Percentiles rank a stretch among this genome's conserved stretches.
Evolutionary conservation across 768 basidiomycete genomes (phyloP).

Genomic region (Clitopilus hobsonii): DNA sequence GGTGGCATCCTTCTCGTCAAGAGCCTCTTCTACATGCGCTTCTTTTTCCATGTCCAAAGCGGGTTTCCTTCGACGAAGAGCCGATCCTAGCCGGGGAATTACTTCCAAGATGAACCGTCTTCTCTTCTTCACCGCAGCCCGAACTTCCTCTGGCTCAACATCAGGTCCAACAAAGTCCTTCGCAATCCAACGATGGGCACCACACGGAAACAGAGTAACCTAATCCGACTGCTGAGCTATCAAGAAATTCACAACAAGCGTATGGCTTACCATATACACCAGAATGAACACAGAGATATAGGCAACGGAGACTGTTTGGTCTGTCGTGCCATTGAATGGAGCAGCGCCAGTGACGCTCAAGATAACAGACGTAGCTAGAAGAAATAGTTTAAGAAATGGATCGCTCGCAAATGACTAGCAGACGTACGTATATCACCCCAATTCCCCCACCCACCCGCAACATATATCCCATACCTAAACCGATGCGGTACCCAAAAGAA

Average conservation of each 20-base stretch:
- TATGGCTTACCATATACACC: slow-evolving; percentile 48
- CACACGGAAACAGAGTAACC: slow-evolving; percentile 64
- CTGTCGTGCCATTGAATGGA: slow-evolving; percentile 56
- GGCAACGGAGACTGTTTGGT: slow-evolving; percentile 59
- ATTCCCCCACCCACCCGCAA: slow-evolving; percentile 68
- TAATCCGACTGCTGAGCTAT: slow-evolving; percentile 15
- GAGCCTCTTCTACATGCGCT: not conserved
- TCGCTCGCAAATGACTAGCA: not conserved
- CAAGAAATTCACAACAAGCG: not conserved
- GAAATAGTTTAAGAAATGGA: not conserved
- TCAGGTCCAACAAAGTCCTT: slow-evolving; percentile 68
- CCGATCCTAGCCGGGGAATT: not conserved
- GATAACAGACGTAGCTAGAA: slow-evolving; percentile 58
- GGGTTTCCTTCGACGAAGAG: not conserved
- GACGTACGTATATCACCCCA: slow-evolving; percentile 65
- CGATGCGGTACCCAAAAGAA: slow-evolving; percentile 77
- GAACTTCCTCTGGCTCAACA: slow-evolving; percentile 51
- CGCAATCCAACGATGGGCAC: slow-evolving; percentile 47
- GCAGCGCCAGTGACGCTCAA: slow-evolving; percentile 55
- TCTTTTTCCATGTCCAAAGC: not conserved
- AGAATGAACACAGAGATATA: slow-evolving; percentile 62
- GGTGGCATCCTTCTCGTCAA: not conserved
- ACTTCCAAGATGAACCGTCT: slow-evolving; percentile 20
- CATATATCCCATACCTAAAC: slow-evolving; percentile 66
- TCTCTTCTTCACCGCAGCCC: slow-evolving; percentile 35